Evolutionary conservation across 306 rosid species (phyloP), one percentile per base, ranked within the genome.

Genomic region (Trifolium pratense): DNA sequence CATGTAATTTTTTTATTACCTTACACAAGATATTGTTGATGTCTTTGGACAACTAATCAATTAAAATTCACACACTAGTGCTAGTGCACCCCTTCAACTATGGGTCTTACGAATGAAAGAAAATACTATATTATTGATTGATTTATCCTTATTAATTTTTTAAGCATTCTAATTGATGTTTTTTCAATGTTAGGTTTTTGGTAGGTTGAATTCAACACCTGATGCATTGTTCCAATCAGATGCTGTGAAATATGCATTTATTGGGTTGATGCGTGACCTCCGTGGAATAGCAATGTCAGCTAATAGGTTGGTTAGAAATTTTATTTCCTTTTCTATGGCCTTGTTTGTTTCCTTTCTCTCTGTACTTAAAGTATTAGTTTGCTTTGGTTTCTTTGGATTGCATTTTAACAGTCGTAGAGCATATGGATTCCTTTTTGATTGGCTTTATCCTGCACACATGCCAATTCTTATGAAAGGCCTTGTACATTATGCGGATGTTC

Each of bases 391-490:
- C 46, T 31, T 69, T 76, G 43, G 42, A 79, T 66, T 75, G n/a
- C 21, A 17, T 78, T 68, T 74, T 77, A 62, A 36, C 94, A 92
- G 97, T 78, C 96, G 92, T 57, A 90, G 94, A 82, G 74, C 94
- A 0, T 90, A 82, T 65, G 96, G 94, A 15, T 82, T 92, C 81
- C 90, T 92, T 69, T 92, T 92, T 88, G 96, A 90, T 88, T 92
- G 98, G 98, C 84, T 92, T 46, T 92, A 92, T 78, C 96, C 98
- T 55, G 88, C 89, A 23, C 92, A 77, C 75, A 83, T 90, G 92
- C 89, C 86, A 36, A 86, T 90, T 76, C 83, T 92, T 81, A 84
- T 87, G 87, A 92, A 82, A 83, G 89, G 91, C 73, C 82, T 87
- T 82, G 75, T 87, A 20, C 87, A 86, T 34, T 92, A 90, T 89